Evolutionary conservation across 768 basidiomycete genomes (phyloP).

Genomic region (Sporobolomyces pararoseus): DNA sequence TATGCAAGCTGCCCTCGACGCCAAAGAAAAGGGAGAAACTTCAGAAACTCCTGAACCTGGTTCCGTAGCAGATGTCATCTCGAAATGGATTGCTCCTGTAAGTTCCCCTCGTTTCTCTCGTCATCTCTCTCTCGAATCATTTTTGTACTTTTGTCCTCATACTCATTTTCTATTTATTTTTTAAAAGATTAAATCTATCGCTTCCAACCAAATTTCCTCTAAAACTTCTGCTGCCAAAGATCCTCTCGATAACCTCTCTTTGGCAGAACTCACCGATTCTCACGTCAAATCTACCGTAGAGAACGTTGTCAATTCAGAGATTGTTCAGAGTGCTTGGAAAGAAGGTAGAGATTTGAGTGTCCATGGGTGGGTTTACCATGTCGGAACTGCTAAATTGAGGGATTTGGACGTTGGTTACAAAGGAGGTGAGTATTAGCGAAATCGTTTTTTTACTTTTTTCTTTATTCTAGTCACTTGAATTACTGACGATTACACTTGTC

Average conservation of each 20-base stretch:
- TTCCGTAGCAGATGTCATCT: constrained; percentile 29
- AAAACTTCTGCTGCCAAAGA: constrained; percentile 5
- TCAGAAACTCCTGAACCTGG: constrained; percentile 6
- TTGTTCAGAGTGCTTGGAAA: constrained; percentile 37
- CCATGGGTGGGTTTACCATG: constrained; percentile 41
- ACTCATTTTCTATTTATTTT: not conserved
- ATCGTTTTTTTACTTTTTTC: no score
- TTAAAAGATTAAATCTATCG: constrained; percentile 41
- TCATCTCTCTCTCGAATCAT: not conserved
- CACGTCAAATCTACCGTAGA: constrained; percentile 35
- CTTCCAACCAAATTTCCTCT: constrained; percentile 19
- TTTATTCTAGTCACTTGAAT: no score
- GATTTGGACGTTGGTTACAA: constrained; percentile 38
- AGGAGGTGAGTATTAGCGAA: constrained; percentile 32
- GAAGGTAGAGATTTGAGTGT: constrained; percentile 33
- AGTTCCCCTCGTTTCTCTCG: not conserved
- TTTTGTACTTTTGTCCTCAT: not conserved
- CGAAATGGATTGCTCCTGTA: constrained; percentile 40
- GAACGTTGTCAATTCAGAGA: constrained; percentile 11
- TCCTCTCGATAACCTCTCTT: constrained; percentile 19
- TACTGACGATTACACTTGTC: no score
- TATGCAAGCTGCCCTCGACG: constrained; percentile 33
- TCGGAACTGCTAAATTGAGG: constrained; percentile 37
- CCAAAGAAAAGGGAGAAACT: constrained; percentile 9
- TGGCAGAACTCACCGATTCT: constrained; percentile 33